Evolutionary conservation across 179 eudicot species (phyloP), one percentile per base, ranked within the genome.

Genomic region (Beta macrorhiza): DNA sequence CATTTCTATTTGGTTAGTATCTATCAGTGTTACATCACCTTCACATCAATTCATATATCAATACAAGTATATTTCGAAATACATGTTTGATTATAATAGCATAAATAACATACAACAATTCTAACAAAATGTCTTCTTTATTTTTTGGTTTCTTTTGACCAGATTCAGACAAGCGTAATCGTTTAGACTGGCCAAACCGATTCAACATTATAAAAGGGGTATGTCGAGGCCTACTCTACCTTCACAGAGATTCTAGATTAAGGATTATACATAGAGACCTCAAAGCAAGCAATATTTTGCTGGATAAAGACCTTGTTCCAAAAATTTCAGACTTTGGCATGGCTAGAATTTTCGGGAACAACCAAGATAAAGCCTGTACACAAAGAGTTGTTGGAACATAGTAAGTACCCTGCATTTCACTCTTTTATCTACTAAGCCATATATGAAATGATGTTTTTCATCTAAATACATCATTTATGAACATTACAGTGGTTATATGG

Each of bases 241-340:
- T 91, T 56, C 94, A 91, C 69, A 82, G 86, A 44, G 90, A 91
- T 76, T 91, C 92, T 0, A 88, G 91, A 68, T 78, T 89, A 29
- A 85, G 88, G 67, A 87, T 91, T 29, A 88, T 89, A 75, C 93
- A 89, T 32, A 76, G 93, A 62, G 93, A 90, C 81, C 82, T 90
- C 49, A 90, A 90, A 82, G 87, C 90, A 10, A 91, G 93, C 72
- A 91, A 91, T 78, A 85, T 91, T 55, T 75, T 91, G 77, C 83
- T 91, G 16, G 92, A 91, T 47, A 83, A 67, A 45, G 90, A 91
- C 25, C 87, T 85, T 83, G 84, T 84, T 67, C 91, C 90, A 7
- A 91, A 91, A 76, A 91, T 91, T 20, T 88, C 93, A 45, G 93
- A 91, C 79, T 91, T 91, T 67, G 93, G 91, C 69, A 82, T 88